Conservation (phyloP, 345 rosid species). For the Reutealis trisperma region DNA sequence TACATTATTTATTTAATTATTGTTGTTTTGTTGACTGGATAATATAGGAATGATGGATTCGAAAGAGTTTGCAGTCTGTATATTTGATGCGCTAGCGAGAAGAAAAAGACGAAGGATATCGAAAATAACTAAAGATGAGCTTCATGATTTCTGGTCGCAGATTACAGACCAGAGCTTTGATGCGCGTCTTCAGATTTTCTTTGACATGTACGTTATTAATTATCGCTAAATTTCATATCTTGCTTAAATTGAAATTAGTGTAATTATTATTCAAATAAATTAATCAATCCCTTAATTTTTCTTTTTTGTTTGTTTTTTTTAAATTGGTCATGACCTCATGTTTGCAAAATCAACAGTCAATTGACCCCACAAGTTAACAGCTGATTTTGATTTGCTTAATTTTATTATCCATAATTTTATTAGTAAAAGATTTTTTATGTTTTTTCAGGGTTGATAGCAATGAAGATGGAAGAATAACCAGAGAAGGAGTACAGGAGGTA, state of each 20-base stretch:
- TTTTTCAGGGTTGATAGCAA: constrained; percentile 85
- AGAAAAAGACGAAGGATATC: constrained; percentile 54
- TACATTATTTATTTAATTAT: background rate
- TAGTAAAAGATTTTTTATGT: background rate
- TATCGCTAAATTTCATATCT: no score
- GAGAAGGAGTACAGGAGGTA: constrained; percentile 89
- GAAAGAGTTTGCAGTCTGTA: constrained; percentile 84
- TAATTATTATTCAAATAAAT: no score
- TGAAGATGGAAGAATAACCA: constrained; percentile 82
- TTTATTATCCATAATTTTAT: no score
- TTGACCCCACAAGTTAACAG: no score
- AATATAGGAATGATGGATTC: constrained; percentile 80
- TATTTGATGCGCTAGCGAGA: constrained; percentile 76
- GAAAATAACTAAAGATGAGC: constrained; percentile 72
- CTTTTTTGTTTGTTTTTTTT: background rate
- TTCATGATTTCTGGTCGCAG: constrained; percentile 86
- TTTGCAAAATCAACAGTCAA: constrained; percentile 8
- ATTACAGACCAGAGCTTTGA: constrained; percentile 91
- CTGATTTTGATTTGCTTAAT: no score
- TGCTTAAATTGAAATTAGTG: no score
- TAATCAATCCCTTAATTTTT: no score
- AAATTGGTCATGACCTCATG: background rate
- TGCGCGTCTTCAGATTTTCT: constrained; percentile 96
- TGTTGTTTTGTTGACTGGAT: background rate
- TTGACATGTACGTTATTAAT: constrained; percentile 62